Evolutionary conservation across 2,329 filamentous ascomycete species (phyloP).

Genomic region (Exophiala sideris): DNA sequence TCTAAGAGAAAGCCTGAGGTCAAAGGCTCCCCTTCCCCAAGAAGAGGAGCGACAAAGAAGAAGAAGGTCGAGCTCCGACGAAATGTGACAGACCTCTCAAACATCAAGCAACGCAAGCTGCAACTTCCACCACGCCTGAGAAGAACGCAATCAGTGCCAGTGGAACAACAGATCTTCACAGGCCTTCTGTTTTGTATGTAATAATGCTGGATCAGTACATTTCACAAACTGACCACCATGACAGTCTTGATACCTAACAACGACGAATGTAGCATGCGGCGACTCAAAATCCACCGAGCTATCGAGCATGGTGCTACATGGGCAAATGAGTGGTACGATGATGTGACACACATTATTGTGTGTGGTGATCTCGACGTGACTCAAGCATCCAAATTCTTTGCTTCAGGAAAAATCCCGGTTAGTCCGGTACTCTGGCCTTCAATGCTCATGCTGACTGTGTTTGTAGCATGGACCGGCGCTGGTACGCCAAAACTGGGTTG

Average conservation of each 20-base stretch:
- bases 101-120: conserved; percentile 41
- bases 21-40: background rate
- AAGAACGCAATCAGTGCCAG: conserved; percentile 41
- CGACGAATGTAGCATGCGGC: conserved; percentile 64
- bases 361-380: conserved; percentile 53
- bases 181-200: conserved; percentile 57
- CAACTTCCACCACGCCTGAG: conserved; percentile 4
- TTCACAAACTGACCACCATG: conserved; percentile 1
- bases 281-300: conserved; percentile 69
- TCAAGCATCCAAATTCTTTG: conserved; percentile 12
- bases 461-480: conserved; percentile 1
- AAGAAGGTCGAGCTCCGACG: background rate
- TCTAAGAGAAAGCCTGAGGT: background rate
- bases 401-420: conserved; percentile 38
- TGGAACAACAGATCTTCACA: conserved; percentile 57
- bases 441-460: conserved; percentile 1
- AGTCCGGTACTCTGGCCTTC: conserved; percentile 25
- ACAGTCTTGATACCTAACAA: conserved; percentile 75
- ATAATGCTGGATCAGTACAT: background rate
- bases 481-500: conserved; percentile 65
- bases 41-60: background rate
- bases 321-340: conserved; percentile 52
- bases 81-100: conserved; percentile 15
- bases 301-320: conserved; percentile 72
- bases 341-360: conserved; percentile 57